phyloP scores from a whole-genome alignment of 257 asterid species.

The Scutellaria minor region DNA sequence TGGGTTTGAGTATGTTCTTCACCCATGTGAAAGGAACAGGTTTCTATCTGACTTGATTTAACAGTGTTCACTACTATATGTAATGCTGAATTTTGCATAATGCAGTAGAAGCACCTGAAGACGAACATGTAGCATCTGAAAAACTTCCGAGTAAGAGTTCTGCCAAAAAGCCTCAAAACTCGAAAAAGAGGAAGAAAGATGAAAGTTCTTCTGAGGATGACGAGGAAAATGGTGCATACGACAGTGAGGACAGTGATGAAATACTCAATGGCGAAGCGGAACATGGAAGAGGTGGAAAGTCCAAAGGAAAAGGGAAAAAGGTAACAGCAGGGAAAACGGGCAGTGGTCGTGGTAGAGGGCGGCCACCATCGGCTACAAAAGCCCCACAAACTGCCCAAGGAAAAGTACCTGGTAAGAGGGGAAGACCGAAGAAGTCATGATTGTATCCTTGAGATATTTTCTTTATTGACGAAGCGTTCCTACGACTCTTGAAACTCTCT shows the following conservation, averaged over 20 bases:
- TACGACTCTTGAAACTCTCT: not conserved
- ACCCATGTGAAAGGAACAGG: not conserved
- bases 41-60: not conserved
- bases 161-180: slow-evolving; percentile 46
- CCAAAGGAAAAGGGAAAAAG: slow-evolving; percentile 59
- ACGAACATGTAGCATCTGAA: slow-evolving; percentile 38
- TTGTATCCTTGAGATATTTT: slow-evolving; percentile 9
- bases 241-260: slow-evolving; percentile 58
- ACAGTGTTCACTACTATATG: not conserved
- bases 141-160: slow-evolving; percentile 48
- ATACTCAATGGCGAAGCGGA: slow-evolving; percentile 52
- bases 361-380: slow-evolving; percentile 54
- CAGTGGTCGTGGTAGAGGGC: slow-evolving; percentile 68
- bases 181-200: slow-evolving; percentile 69
- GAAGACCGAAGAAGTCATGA: slow-evolving; percentile 70
- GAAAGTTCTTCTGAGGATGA: slow-evolving; percentile 68
- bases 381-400: slow-evolving; percentile 36
- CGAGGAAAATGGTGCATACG: slow-evolving; percentile 44
- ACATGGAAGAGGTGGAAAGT: slow-evolving; percentile 40
- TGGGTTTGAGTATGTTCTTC: not conserved
- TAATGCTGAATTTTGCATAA: slow-evolving; percentile 30
- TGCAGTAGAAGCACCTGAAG: slow-evolving; percentile 57
- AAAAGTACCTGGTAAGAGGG: slow-evolving; percentile 62
- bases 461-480: slow-evolving; percentile 32
- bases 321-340: slow-evolving; percentile 48